These are phyloP conservation scores for Trichomonas tenax DNA, from an alignment of 208 protist genomes.

Conservation along the genomic window DNA sequence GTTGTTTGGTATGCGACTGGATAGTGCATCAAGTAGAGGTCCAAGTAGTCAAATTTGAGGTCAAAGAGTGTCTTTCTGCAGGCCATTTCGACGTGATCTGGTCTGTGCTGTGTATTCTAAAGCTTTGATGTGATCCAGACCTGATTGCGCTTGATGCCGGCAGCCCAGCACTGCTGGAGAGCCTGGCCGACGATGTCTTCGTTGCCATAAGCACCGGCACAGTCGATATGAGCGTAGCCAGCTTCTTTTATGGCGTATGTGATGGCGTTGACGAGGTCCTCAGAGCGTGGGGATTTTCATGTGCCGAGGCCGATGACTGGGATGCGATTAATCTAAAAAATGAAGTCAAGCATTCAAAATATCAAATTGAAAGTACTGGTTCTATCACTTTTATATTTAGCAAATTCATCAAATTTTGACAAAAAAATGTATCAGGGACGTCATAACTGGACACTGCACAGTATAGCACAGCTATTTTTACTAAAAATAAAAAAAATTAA, in stretches of 20 bases:
- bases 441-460: too few species aligned
- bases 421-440: too few species aligned
- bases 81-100: neutral
- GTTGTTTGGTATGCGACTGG: neutral
- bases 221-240: slow-evolving; percentile 30
- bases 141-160: neutral
- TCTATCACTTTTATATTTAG: too few species aligned
- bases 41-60: neutral
- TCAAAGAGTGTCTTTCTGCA: neutral
- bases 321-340: too few species aligned
- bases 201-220: slow-evolving; percentile 17
- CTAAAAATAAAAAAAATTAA: too few species aligned
- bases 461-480: too few species aligned
- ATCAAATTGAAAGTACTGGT: too few species aligned
- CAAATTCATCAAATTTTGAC: too few species aligned
- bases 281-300: neutral
- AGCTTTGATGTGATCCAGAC: neutral
- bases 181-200: slow-evolving; percentile 22
- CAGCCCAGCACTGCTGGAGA: neutral
- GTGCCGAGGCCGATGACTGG: neutral
- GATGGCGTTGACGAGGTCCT: neutral
- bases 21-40: neutral
- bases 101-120: neutral
- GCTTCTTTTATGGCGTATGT: neutral
- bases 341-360: too few species aligned